These are phyloP conservation scores for Phytophthora ohioensis DNA, from an alignment of 352 stramenopile genomes.

Conservation along the genomic window DNA sequence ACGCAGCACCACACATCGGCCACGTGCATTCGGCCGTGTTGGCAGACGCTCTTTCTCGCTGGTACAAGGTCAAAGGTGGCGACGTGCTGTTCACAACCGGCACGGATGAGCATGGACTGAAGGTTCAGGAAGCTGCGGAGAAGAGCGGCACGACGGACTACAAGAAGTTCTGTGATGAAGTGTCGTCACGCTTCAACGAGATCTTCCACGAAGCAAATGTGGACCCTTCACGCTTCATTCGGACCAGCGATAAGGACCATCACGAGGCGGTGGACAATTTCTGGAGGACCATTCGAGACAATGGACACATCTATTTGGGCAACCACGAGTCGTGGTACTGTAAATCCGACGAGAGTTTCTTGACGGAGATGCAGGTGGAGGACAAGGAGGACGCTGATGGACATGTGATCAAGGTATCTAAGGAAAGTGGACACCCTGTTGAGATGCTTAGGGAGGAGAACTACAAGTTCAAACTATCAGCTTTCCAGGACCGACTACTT, in stretches of 20 bases:
- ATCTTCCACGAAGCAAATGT: constrained; percentile 93
- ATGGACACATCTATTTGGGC: constrained; percentile 97
- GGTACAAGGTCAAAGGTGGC: constrained; percentile 64
- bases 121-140: constrained; percentile 95
- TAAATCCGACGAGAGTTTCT: constrained; percentile 98
- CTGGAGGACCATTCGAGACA: constrained; percentile 92
- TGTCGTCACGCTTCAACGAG: constrained; percentile 91
- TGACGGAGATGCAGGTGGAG: constrained; percentile 97
- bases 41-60: constrained; percentile 86
- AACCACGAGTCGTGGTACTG: constrained; percentile 99
- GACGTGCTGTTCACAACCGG: constrained; percentile 95
- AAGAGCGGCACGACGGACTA: constrained; percentile 85
- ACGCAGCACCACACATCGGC: constrained; percentile 98
- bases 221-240: constrained; percentile 96
- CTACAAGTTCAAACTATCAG: constrained; percentile 98
- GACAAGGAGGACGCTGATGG: constrained; percentile 59
- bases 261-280: constrained; percentile 91
- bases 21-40: constrained; percentile 98
- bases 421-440: constrained; percentile 93
- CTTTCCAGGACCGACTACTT: constrained; percentile 94
- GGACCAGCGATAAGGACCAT: constrained; percentile 96
- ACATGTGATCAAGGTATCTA: constrained; percentile 71
- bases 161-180: constrained; percentile 92
- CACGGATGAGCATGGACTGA: constrained; percentile 98
- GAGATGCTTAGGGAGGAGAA: constrained; percentile 97